Percentiles rank a stretch among this genome's conserved stretches.
phyloP scores from a whole-genome alignment of 495 filamentous ascomycete species.

The Penicillium odoratum region DNA sequence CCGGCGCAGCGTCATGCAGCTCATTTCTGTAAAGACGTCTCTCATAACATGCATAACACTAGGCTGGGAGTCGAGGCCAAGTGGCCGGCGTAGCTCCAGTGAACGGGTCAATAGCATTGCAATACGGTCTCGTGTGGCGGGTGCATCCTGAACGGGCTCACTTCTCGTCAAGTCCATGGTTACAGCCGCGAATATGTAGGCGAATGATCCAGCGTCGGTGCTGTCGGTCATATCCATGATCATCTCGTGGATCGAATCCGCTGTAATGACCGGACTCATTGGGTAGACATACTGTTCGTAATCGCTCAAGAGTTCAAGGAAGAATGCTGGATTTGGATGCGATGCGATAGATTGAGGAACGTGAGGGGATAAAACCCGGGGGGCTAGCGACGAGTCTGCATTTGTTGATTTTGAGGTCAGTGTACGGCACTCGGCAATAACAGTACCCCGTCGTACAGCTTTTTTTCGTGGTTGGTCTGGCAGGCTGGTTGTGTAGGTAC shows the following conservation, averaged over 20 bases:
- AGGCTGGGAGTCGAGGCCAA: slow-evolving; percentile 20
- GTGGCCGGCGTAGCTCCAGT: slow-evolving; percentile 24
- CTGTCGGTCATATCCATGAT: slow-evolving; percentile 24
- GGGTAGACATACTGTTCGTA: slow-evolving; percentile 32
- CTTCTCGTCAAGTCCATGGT: slow-evolving; percentile 28
- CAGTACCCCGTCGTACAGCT: slow-evolving; percentile 20
- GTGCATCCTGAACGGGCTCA: slow-evolving; percentile 11
- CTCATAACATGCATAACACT: slow-evolving; percentile 22
- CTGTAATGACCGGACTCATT: slow-evolving; percentile 31
- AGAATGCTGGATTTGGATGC: slow-evolving; percentile 17
- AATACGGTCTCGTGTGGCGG: slow-evolving; percentile 12
- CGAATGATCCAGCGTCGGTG: slow-evolving; percentile 24
- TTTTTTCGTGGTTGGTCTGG: slow-evolving; percentile 25
- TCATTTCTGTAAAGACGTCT: slow-evolving; percentile 29
- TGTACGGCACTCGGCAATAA: slow-evolving; percentile 24
- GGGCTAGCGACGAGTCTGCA: not conserved
- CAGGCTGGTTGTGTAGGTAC: slow-evolving; percentile 24
- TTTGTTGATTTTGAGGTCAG: not conserved
- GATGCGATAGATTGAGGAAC: slow-evolving; percentile 7
- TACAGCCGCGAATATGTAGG: slow-evolving; percentile 30
- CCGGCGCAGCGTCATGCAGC: slow-evolving; percentile 25
- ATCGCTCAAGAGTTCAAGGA: slow-evolving; percentile 16
- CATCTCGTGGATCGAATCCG: slow-evolving; percentile 19
- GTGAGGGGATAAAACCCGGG: not conserved
- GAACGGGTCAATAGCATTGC: slow-evolving; percentile 23